phyloP scores from a whole-genome alignment of 352 stramenopile species.

The Pythium dissimile region DNA sequence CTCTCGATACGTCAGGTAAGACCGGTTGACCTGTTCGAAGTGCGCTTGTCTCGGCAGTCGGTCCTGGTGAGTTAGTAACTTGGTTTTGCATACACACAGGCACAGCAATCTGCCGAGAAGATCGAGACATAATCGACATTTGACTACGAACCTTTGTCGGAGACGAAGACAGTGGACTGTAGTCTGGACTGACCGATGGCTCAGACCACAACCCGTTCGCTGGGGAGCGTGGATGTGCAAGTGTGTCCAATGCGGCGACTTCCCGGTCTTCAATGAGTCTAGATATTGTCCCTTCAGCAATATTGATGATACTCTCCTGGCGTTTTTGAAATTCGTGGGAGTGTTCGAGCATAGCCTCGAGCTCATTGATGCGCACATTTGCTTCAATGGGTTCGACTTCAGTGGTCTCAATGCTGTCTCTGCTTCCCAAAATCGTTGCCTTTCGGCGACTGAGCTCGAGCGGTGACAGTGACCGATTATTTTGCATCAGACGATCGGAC shows the following conservation, averaged over 20 bases:
- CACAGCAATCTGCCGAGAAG: neutral
- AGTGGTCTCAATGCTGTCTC: constrained; percentile 34
- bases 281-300: constrained; percentile 60
- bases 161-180: neutral
- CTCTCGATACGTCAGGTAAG: too few relatives aligned
- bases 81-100: neutral
- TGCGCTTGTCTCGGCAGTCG: neutral
- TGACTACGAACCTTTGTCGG: neutral
- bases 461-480: constrained; percentile 54
- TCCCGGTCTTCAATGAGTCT: constrained; percentile 48
- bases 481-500: constrained; percentile 57
- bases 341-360: constrained; percentile 53
- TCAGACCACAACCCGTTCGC: neutral
- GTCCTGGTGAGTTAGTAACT: neutral
- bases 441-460: constrained; percentile 64
- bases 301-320: constrained; percentile 62
- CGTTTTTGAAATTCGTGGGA: constrained; percentile 53
- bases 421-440: constrained; percentile 47
- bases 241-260: constrained; percentile 19
- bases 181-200: neutral
- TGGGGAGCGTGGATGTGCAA: constrained; percentile 12
- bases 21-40: too few relatives aligned
- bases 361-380: constrained; percentile 46
- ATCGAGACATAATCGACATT: neutral
- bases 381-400: constrained; percentile 59